Evolutionary conservation across 2,329 filamentous ascomycete species (phyloP), one percentile per base, ranked within the genome.

Genomic region (Colletotrichum horii): DNA sequence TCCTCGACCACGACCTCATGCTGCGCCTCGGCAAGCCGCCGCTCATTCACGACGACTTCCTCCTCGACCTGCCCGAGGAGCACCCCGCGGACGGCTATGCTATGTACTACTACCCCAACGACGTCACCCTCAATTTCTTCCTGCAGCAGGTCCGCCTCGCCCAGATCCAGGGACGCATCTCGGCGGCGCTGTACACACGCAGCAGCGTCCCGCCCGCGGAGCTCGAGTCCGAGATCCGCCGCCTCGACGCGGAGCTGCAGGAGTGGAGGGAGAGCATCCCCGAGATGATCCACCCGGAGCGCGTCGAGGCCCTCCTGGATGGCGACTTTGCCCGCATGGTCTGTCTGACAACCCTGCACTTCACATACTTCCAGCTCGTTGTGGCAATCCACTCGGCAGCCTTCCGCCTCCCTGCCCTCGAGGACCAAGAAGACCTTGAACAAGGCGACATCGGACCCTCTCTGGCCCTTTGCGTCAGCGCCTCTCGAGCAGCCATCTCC

Each of bases 361-460:
- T 73, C 48, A 75, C 73, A 9, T 75, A 75, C 43, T 75, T 75
- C 48, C 73, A 75, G 58, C 73, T 75, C 22, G 43, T 73, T 14
- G 73, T 75, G 6, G 73, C 73, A 3, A 75, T 75, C 3, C 73
- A 75, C 64, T 75, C 73, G 2, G 56, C 73, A 4, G 73, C 70
- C 12, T 75, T 75, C 64, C 32, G 70, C 19, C 30, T 75, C 4
- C 70, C 69, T 3, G 26, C 56, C 4, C 34, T 75, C 2, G 73
- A 73, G 11, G 73, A 73, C 8, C 70, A 75, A 24, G 73, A 75
- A 58, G 56, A 56, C n/a, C 26, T 67, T 8, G 73, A 75, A 5
- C 11, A 48, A 12, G 32, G 30, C 26, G 73, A 75, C 19, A 65
- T 75, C 9, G 70, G 73, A 0, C 58, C 73, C 1, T 73, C 70